phyloP scores from a whole-genome alignment of 352 stramenopile genomes.

The Globisporangium solare region DNA sequence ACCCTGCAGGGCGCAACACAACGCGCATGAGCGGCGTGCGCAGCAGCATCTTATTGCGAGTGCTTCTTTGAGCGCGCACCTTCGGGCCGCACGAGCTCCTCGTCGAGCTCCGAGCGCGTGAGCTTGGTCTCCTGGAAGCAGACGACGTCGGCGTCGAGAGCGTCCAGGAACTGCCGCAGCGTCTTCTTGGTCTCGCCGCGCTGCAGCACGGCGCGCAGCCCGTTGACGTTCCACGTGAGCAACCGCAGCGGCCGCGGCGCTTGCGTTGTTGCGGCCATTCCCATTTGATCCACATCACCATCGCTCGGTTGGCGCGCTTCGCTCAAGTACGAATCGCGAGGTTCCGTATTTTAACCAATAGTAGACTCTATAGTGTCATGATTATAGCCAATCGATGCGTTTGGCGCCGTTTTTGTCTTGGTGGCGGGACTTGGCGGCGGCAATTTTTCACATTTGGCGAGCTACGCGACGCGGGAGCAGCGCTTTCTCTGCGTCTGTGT shows the following conservation, averaged over 20 bases:
- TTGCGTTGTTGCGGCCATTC: too few relatives aligned
- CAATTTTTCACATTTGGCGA: neutral
- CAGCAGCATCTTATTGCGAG: neutral
- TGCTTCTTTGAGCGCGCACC: constrained; percentile 10
- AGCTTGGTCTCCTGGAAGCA: constrained; percentile 88
- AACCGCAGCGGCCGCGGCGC: constrained; percentile 28
- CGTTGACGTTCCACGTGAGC: constrained; percentile 87
- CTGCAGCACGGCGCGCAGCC: constrained; percentile 69
- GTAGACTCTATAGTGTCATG: neutral
- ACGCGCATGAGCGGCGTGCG: constrained; percentile 3
- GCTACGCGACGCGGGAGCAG: neutral
- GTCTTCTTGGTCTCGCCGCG: constrained; percentile 45
- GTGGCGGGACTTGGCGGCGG: constrained; percentile 6
- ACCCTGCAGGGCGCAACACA: constrained; percentile 46
- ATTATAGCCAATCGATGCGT: constrained; percentile 23
- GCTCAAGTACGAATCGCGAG: too few relatives aligned
- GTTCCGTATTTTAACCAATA: constrained; percentile 4
- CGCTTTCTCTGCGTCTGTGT: neutral
- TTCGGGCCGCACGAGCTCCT: constrained; percentile 62
- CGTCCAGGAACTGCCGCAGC: constrained; percentile 46
- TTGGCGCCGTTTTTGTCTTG: constrained; percentile 31
- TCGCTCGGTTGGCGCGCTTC: neutral
- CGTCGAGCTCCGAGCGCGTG: constrained; percentile 74
- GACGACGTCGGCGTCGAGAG: constrained; percentile 61
- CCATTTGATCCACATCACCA: too few relatives aligned